Evolutionary conservation across 306 rosid genomes (phyloP), one percentile per base, ranked within the genome.

Genomic region (Ammopiptanthus mongolicus): DNA sequence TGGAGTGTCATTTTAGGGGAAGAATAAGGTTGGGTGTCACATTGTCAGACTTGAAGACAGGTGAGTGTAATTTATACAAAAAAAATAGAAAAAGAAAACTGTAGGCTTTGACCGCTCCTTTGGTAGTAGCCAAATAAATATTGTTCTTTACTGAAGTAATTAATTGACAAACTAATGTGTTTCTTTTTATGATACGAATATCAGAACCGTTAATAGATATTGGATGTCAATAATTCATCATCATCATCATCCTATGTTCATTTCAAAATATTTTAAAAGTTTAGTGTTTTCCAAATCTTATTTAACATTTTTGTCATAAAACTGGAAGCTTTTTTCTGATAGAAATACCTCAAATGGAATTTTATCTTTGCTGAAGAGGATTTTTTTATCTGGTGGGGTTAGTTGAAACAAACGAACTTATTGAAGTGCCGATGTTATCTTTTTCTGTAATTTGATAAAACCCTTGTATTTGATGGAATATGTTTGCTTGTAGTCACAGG

Each of bases 401-500:
- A 37, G 37, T 71, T 48, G 50, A 64, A 61, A 75, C 14, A 44
- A 52, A 76, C 74, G 59, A 42, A 19, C 29, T 56, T 46, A 12
- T 47, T 36, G 61, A 44, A 73, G 57, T 65, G 13, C 6, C 29
- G 29, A 13, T 48, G 57, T 51, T 63, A 42, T 62, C 47, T 62
- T 21, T 39, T 66, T 66, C 48, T 5, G 11, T 18, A 51, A 78
- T 34, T 58, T 70, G 12, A 55, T 81, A 18, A 65, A 78, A 85
- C 37, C 31, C 13, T 28, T 23, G 53, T 72, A 50, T 55, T 53
- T 65, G 15, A 42, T 55, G 69, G 65, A 23, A 74, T 72, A 10
- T 76, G 21, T 55, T 82, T 48, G 44, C 67, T 61, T 84, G 78
- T 91, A 95, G 97, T 82, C 93, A 19, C 97, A 95, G 84, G 88